phyloP scores from a whole-genome alignment of 495 filamentous ascomycete genomes.

The Saxispiralis lemnorum region DNA sequence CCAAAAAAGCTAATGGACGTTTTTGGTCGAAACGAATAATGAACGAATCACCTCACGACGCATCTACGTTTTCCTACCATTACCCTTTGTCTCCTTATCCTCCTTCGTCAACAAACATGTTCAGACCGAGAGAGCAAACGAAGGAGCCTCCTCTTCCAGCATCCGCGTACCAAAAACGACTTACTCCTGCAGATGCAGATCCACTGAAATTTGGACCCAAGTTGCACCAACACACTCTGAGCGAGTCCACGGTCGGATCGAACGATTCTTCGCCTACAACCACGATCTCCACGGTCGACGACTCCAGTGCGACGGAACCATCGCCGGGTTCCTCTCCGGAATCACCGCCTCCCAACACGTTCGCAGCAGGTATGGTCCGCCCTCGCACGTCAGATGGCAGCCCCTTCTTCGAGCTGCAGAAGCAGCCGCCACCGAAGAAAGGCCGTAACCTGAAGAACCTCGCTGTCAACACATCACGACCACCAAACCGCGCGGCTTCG shows the following conservation, averaged over 20 bases:
- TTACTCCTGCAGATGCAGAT: background rate
- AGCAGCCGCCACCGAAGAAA: conserved; percentile 49
- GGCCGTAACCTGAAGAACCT: conserved; percentile 85
- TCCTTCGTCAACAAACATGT: conserved; percentile 7
- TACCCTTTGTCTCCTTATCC: background rate
- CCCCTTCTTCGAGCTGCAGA: conserved; percentile 27
- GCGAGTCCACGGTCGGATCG: conserved; percentile 36
- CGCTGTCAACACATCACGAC: conserved; percentile 59
- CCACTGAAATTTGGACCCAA: conserved; percentile 7
- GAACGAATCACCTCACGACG: conserved; percentile 5
- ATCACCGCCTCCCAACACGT: conserved; percentile 13
- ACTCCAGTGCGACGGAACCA: conserved; percentile 69
- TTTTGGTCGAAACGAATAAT: conserved; percentile 9
- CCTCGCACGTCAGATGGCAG: conserved; percentile 10
- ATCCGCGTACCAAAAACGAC: background rate
- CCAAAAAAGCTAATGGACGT: conserved; percentile 2
- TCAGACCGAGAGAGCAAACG: conserved; percentile 4
- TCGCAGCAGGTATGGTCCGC: conserved; percentile 11
- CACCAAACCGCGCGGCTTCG: conserved; percentile 26
- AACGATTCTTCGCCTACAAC: conserved; percentile 90
- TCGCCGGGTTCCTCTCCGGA: conserved; percentile 64
- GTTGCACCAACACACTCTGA: conserved; percentile 12
- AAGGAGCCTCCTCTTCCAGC: background rate
- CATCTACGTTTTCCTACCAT: conserved; percentile 2
- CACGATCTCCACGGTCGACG: conserved; percentile 83